Base-by-base conservation (phyloP, 148 eudicot genomes). In the Rheum nobile region DNA sequence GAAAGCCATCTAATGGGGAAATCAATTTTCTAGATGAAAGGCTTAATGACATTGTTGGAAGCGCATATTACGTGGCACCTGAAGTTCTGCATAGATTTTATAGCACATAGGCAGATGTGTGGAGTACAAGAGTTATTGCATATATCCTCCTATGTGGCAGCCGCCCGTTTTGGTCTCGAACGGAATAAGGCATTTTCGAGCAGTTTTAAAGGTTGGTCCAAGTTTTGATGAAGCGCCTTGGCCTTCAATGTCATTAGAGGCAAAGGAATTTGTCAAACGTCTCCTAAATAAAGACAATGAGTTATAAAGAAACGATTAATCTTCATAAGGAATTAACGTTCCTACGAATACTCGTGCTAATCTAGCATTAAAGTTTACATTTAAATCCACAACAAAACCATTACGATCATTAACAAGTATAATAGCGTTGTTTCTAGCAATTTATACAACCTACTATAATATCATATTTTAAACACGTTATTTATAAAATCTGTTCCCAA, bases 111-210 rank as follows among this genome's bases (percentile, higher is more conserved):
- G 86, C 91, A 8, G 91, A 88, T 76, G 82, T 88, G 38, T 86
- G 92, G 92, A 88, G 92, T 72, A 67, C 81, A 67, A 90, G 92
- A 19, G 92, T 88, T 1, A 83, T 88, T 48, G 80, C 89, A n/a
- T 88, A 88, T 44, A 86, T 86, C 74, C 87, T 88, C 72, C 75
- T 88, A 31, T 86, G 90, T 79, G 92, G 92, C 11, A 88, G 87
- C 76, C 83, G 90, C 34, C 92, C 92, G 19, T 88, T 88, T 77
- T 86, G 92, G 92, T 87, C 88, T 26, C 84, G 87, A 38, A 83
- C 90, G 0, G 92, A 88, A 73, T 83, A 90, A 59, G 92, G 90
- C 71, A 86, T 86, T 28, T 86, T 67, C 80, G 85, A 68, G 82
- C 87, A 34, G 90, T 88, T 72, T 69, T 86, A 1, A 88, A 88